Conservation (phyloP, 257 asterid genomes). For the Solanum verrucosum region DNA sequence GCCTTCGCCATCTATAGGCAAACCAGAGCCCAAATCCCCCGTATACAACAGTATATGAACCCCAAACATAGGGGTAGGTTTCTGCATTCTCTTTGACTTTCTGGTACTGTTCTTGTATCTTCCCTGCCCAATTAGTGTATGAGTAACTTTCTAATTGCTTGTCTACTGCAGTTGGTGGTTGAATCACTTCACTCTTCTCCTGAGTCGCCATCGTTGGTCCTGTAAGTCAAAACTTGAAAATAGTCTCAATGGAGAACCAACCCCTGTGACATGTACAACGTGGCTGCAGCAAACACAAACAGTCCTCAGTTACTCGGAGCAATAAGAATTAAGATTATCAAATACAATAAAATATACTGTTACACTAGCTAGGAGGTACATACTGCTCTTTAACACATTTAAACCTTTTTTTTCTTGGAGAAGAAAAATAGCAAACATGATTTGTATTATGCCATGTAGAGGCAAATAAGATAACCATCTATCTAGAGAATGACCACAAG, state of each 20-base stretch:
- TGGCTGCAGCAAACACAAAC: neutral
- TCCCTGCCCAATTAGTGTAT: conserved; percentile 24
- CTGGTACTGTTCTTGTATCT: conserved; percentile 31
- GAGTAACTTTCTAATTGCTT: conserved; percentile 19
- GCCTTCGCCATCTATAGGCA: conserved; percentile 65
- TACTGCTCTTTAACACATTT: neutral
- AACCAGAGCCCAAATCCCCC: conserved; percentile 79
- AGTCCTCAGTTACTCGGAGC: neutral
- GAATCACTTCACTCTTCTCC: conserved; percentile 26
- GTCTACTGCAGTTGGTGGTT: conserved; percentile 15
- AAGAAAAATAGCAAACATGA: neutral
- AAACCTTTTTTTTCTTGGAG: neutral
- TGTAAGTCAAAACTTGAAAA: neutral
- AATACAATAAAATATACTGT: neutral
- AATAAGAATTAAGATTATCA: neutral
- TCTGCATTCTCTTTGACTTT: conserved; percentile 62
- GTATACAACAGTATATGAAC: conserved; percentile 63
- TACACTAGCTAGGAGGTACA: neutral
- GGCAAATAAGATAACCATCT: neutral
- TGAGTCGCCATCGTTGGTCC: conserved; percentile 21
- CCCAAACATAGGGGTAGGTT: conserved; percentile 90
- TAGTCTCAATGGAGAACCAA: neutral
- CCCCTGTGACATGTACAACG: neutral
- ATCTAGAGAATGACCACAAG: neutral
- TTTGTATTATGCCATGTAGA: neutral